Percentiles rank a stretch among this genome's conserved stretches.
Evolutionary conservation across 192 early-diverging fungal species (phyloP).

Genomic region (Coemansia sp.): DNA sequence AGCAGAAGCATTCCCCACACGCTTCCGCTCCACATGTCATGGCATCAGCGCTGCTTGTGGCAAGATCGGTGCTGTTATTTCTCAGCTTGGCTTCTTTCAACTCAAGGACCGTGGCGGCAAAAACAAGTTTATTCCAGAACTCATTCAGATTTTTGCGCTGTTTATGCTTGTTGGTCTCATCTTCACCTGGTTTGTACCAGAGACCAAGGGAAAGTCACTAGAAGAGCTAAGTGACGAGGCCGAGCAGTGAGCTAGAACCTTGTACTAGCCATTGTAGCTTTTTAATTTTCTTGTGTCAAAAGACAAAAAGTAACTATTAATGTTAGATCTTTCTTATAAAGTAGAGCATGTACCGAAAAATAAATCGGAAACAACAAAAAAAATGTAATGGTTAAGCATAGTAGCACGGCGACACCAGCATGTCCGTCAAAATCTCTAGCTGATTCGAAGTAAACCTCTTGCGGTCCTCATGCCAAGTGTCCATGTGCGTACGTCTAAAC

Average conservation of each 20-base stretch:
- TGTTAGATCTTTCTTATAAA: background rate
- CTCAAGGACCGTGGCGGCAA: slow-evolving; percentile 70
- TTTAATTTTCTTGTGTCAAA: background rate
- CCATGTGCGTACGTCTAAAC: slow-evolving; percentile 91
- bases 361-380: background rate
- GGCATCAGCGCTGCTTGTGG: slow-evolving; percentile 80
- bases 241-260: slow-evolving; percentile 1
- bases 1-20: slow-evolving; percentile 79
- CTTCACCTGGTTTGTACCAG: slow-evolving; percentile 51
- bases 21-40: slow-evolving; percentile 75
- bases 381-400: slow-evolving; percentile 59
- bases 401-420: slow-evolving; percentile 85
- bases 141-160: slow-evolving; percentile 71
- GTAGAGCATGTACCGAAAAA: background rate
- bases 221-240: slow-evolving; percentile 54
- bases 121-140: slow-evolving; percentile 59
- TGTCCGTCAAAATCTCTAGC: slow-evolving; percentile 76
- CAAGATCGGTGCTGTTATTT: slow-evolving; percentile 75
- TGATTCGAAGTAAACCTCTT: slow-evolving; percentile 74
- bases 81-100: slow-evolving; percentile 68
- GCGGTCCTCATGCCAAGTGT: slow-evolving; percentile 91
- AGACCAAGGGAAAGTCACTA: slow-evolving; percentile 54
- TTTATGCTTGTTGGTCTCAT: slow-evolving; percentile 75
- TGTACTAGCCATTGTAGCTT: background rate
- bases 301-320: background rate